Evolutionary conservation across 108 stramenopile genomes (phyloP), one percentile per base, ranked within the genome.

Genomic region (Fragilariopsis cylindrus): DNA sequence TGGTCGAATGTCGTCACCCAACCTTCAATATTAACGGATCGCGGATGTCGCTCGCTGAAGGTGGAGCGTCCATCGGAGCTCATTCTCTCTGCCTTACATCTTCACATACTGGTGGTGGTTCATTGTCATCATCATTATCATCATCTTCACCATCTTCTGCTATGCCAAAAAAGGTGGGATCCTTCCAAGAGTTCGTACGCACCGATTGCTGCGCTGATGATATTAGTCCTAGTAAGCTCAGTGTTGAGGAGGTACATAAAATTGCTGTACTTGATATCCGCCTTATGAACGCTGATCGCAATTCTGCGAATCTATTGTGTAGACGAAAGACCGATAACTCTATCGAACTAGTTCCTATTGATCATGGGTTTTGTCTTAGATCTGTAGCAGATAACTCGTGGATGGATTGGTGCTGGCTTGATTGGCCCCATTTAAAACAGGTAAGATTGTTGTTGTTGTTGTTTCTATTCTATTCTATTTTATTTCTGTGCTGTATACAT

Each of bases 371-470:
- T 52, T 96, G 95, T 77, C 86, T 99, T 3, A 85, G 98, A n/a
- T 86, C 92, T 58, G 82, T 84, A 40, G 82, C 92, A 6, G 95
- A 97, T 74, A 96, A 98, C n/a, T 96, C 90, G 5, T 98, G 97
- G 96, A 97, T 96, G 81, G 98, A 99, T 81, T 97, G 96, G 98
- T 97, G 96, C 63, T 99, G 98, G 98, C 81, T 99, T 40, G 96
- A 98, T 74, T 99, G 97, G 96, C 91, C 94, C 4, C 98, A 98
- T 78, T 62, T 96, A 65, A 95, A 96, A 75, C 60, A 92, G 82
- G 85, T 86, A 75, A 30, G 85, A 69, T 7, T 53, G 15, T 53
- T 53, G 52, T 53, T 53, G 52, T 53, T 12, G 52, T 15, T 53
- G 1, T 15, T 53, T 53, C 15, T 53, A 53, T 15, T 18, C 5